A percentile compares a stretch with the other conserved stretches of the same genome.
Conservation (phyloP, 768 basidiomycete genomes). For the Mycena alexandri region DNA sequence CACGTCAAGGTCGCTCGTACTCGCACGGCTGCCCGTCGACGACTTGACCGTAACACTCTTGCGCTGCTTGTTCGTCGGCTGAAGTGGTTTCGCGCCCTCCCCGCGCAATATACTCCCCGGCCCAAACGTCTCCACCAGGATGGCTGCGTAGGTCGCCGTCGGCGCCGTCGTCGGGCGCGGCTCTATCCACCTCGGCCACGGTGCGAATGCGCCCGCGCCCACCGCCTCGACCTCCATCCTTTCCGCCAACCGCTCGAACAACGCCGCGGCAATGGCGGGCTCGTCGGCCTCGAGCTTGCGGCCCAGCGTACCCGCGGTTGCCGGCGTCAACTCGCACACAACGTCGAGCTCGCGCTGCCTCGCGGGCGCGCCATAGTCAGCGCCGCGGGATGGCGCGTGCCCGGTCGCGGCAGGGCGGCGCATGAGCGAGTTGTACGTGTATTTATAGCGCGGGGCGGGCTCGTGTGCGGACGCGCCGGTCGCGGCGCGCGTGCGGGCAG, state of each 20-base stretch:
- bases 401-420: neutral
- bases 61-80: no score
- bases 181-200: neutral
- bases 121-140: conserved; percentile 30
- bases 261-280: neutral
- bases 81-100: conserved; percentile 24
- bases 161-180: conserved; percentile 25
- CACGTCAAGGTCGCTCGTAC: neutral
- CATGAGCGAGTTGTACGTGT: conserved; percentile 16
- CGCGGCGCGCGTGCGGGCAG: conserved; percentile 14
- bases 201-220: neutral
- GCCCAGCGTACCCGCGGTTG: neutral
- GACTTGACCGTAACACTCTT: neutral
- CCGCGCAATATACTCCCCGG: conserved; percentile 31
- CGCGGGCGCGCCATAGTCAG: neutral
- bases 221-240: neutral
- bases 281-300: neutral
- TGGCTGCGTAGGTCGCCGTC: conserved; percentile 16
- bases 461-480: conserved; percentile 7
- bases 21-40: neutral
- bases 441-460: conserved; percentile 4
- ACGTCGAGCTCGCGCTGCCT: conserved; percentile 16
- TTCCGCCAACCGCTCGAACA: neutral
- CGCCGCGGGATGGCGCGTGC: neutral
- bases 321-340: neutral